Evolutionary conservation across 306 rosid genomes (phyloP).

Genomic region (Citrullus colocynthis): DNA sequence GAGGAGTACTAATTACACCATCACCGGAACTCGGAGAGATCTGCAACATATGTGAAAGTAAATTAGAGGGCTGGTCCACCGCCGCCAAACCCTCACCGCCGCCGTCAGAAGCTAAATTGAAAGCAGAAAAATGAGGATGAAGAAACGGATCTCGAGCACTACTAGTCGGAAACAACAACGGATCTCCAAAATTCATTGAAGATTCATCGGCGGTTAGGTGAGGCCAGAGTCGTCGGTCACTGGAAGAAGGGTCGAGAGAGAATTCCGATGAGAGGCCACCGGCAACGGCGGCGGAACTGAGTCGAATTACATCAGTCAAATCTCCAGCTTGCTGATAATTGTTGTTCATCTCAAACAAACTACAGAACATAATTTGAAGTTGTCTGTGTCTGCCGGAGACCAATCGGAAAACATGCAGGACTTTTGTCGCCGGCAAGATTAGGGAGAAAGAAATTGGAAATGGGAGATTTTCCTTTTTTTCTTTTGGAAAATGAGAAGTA

Average conservation of each 20-base stretch:
- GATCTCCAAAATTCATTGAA: conserved; percentile 57
- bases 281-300: not conserved
- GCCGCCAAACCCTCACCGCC: not conserved
- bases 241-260: not conserved
- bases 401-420: not conserved
- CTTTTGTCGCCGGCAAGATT: not conserved
- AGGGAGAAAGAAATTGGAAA: not conserved
- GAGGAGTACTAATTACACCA: not conserved
- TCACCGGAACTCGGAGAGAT: conserved; percentile 47
- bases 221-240: not conserved
- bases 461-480: not conserved
- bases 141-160: conserved; percentile 61
- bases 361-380: conserved; percentile 32
- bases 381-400: not conserved
- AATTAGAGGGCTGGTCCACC: conserved; percentile 26
- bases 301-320: conserved; percentile 66
- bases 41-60: conserved; percentile 79
- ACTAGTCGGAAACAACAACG: conserved; percentile 28
- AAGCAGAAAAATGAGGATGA: conserved; percentile 14
- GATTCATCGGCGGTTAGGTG: conserved; percentile 11
- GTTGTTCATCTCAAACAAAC: conserved; percentile 53
- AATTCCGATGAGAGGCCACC: not conserved
- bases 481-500: not conserved
- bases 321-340: conserved; percentile 43
- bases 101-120: conserved; percentile 7